Conservation (phyloP, 1,284 basidiomycete species). For the Heterobasidion occidentale region DNA sequence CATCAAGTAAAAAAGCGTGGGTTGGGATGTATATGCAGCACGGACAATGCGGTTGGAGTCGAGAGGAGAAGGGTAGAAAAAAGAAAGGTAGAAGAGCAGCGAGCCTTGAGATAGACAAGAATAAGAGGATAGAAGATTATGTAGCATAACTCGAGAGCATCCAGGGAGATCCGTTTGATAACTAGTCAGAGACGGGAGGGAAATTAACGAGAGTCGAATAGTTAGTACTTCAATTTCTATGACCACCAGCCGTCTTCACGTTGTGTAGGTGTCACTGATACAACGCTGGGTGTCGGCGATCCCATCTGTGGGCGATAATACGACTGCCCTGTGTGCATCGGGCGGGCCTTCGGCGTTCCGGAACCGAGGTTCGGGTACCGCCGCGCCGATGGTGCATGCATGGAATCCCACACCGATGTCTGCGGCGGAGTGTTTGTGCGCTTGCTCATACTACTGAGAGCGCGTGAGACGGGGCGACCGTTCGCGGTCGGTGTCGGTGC, state of each 20-base stretch:
- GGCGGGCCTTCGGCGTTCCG: conserved; percentile 31
- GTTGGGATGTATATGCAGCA: too few relatives aligned
- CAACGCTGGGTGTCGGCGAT: conserved; percentile 67
- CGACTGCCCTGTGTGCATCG: conserved; percentile 2
- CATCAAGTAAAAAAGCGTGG: too few relatives aligned
- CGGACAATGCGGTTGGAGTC: too few relatives aligned
- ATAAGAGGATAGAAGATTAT: background rate
- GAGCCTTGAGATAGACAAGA: background rate
- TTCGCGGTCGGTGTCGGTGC: conserved; percentile 30
- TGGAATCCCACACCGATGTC: conserved; percentile 64
- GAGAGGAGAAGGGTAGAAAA: too few relatives aligned
- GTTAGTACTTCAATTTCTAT: conserved; percentile 23
- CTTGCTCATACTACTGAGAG: conserved; percentile 17
- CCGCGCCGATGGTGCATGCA: conserved; percentile 50
- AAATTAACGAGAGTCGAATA: background rate
- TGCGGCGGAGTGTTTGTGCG: conserved; percentile 38
- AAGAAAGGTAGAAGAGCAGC: too few relatives aligned
- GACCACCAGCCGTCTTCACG: conserved; percentile 73
- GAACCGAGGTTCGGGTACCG: conserved; percentile 24
- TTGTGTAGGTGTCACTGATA: conserved; percentile 61
- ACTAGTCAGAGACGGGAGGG: background rate
- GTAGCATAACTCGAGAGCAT: background rate
- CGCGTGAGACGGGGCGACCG: conserved; percentile 11
- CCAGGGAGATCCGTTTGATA: background rate
- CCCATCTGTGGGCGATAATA: conserved; percentile 30